phyloP scores from a whole-genome alignment of 257 asterid species.

The Capsicum chinense region DNA sequence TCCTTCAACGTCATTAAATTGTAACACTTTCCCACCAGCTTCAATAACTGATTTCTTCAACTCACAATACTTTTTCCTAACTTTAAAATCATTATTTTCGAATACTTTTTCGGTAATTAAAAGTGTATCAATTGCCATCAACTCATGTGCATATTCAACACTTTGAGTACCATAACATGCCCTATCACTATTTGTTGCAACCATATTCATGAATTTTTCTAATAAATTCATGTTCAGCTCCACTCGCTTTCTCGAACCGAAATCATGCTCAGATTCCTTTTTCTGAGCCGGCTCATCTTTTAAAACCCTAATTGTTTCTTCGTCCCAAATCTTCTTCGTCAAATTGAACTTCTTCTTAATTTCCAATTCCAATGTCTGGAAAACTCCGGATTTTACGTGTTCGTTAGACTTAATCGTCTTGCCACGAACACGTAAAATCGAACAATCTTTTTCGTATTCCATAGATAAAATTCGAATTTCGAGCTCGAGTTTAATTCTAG shows the following conservation, averaged over 20 bases:
- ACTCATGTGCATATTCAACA: constrained; percentile 12
- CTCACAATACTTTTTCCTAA: background rate
- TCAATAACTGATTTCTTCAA: background rate
- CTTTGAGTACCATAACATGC: background rate
- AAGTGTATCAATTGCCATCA: constrained; percentile 2
- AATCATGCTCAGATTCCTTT: background rate
- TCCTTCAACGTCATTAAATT: background rate
- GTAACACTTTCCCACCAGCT: background rate
- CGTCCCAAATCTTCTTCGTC: background rate
- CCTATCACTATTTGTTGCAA: background rate
- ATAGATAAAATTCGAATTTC: background rate
- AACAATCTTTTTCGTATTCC: background rate
- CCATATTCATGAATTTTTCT: background rate
- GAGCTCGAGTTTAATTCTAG: background rate
- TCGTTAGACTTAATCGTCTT: background rate
- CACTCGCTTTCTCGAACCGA: background rate
- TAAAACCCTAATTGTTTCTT: background rate
- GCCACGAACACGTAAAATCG: background rate
- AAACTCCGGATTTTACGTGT: background rate
- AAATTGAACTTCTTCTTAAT: background rate
- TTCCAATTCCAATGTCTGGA: background rate
- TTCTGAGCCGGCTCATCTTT: background rate
- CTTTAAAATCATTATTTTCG: background rate
- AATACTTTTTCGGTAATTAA: background rate
- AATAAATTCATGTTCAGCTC: background rate